Percentiles rank a stretch among this genome's conserved stretches.
Evolutionary conservation across 768 basidiomycete genomes (phyloP).

Genomic region (Rhodotorula paludigena): DNA sequence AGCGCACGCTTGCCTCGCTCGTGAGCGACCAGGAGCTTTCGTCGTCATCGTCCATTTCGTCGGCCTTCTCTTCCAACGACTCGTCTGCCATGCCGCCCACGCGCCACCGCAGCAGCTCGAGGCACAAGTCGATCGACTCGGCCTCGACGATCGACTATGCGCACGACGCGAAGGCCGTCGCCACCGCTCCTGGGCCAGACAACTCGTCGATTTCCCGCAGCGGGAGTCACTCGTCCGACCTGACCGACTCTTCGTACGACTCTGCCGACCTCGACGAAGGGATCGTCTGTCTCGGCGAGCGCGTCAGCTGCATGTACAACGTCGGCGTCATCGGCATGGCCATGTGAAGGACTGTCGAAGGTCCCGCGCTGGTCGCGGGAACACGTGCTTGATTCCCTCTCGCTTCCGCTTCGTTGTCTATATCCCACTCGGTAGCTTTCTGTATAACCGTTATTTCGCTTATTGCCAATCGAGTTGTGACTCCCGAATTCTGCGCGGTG

Average conservation of each 20-base stretch:
- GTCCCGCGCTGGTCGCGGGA: not conserved
- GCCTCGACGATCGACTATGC: constrained; percentile 11
- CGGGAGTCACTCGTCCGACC: constrained; percentile 13
- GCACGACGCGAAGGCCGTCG: no score
- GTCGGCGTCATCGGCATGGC: constrained; percentile 34
- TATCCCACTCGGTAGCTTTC: no score
- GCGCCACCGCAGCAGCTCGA: no score
- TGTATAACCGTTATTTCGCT: no score
- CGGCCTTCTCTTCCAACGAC: not conserved
- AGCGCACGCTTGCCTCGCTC: constrained; percentile 24
- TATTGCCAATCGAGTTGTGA: no score
- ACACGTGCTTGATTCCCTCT: not conserved
- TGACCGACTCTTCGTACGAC: constrained; percentile 5
- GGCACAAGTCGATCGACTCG: not conserved
- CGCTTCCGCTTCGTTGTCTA: not conserved
- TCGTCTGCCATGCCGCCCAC: not conserved
- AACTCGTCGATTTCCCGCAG: not conserved
- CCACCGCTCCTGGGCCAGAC: not conserved
- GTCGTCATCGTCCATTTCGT: not conserved
- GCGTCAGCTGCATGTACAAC: constrained; percentile 27
- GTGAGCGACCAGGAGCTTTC: constrained; percentile 1
- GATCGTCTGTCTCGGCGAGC: constrained; percentile 30
- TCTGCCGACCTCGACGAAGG: constrained; percentile 12
- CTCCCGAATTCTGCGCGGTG: no score
- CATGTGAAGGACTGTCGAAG: constrained; percentile 10